Evolutionary conservation across 2,329 filamentous ascomycete genomes (phyloP), one percentile per base, ranked within the genome.

Genomic region (Macrophomina phaseolina): DNA sequence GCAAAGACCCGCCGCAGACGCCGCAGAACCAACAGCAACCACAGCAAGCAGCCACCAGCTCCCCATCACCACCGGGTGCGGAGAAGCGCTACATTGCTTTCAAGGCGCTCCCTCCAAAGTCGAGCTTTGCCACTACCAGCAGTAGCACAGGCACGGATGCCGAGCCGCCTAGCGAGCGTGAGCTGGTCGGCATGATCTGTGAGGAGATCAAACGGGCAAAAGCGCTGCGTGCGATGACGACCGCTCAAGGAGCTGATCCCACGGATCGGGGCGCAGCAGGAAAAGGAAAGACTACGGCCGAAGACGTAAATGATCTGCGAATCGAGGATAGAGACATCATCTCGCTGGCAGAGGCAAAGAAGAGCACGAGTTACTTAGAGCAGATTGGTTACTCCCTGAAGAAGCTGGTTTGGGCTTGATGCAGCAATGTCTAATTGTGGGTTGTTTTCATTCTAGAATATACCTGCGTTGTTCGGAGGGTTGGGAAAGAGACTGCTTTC

Each of bases 381-480:
- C 90, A 94, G 76, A 80, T 96, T 74, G 92, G 93, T 1, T 93
- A 98, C 82, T 91, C 90, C 67, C 85, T 98, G 73, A 97, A 97
- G 86, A 97, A 92, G 83, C 80, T 98, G 76, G 93, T 99, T 12
- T 98, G 95, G 95, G 84, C 85, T 3, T 87, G 73, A 78, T 51
- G 2, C 5, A 42, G 45, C 3, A 56, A 30, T 12, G n/a, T n/a
- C 11, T 30, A 3, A n/a, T 38, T 2, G 32, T 34, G 23, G 61
- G 7, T 18, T 64, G 45, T 28, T 40, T n/a, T 7, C 5, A 1
- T 38, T 32, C 18, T 45, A 30, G 34, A n/a, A 18, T 7, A 51
- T 6, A 5, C 18, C 12, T 18, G 62, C 11, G 9, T 52, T 16
- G 32, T 48, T 45, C 1, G 14, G 7, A n/a, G 7, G 40, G 23